phyloP scores from a whole-genome alignment of 2,329 filamentous ascomycete species.

The Pseudovirgaria hyperparasitica region DNA sequence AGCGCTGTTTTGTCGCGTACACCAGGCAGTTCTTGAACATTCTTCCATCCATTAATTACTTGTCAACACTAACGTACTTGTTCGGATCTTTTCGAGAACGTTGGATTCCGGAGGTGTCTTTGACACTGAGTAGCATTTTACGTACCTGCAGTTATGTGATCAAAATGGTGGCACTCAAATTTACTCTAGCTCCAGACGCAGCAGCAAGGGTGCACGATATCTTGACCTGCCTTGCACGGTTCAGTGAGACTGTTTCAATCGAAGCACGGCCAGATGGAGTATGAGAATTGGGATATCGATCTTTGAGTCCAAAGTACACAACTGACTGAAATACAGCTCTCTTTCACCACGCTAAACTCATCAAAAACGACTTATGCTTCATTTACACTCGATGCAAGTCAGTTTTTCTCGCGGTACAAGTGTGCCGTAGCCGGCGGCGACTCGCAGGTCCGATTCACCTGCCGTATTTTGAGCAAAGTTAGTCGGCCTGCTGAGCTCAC shows the following conservation, averaged over 20 bases:
- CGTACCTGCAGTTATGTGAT: slow-evolving; percentile 4
- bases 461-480: slow-evolving; percentile 61
- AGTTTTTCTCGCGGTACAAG: slow-evolving; percentile 62
- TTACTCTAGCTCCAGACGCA: slow-evolving; percentile 62
- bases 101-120: too few relatives aligned
- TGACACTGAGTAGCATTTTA: too few relatives aligned
- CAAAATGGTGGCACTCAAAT: slow-evolving; percentile 43
- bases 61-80: too few relatives aligned
- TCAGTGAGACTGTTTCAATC: slow-evolving; percentile 66
- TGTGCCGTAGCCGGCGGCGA: slow-evolving; percentile 35
- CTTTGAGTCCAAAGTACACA: slow-evolving; percentile 9
- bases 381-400: slow-evolving; percentile 51
- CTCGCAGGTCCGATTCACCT: slow-evolving; percentile 49
- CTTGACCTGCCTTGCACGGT: slow-evolving; percentile 62
- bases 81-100: too few relatives aligned
- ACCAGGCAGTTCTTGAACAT: too few relatives aligned
- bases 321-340: slow-evolving; percentile 39
- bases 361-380: slow-evolving; percentile 70
- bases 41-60: too few relatives aligned
- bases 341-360: slow-evolving; percentile 63
- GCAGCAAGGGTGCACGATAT: slow-evolving; percentile 59
- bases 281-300: slow-evolving; percentile 11
- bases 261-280: slow-evolving; percentile 60
- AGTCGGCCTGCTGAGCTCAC: slow-evolving; percentile 4
- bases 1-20: too few relatives aligned